These are phyloP conservation scores for Solanum arcanum DNA, from an alignment of 257 asterid genomes.

Conservation along the genomic window DNA sequence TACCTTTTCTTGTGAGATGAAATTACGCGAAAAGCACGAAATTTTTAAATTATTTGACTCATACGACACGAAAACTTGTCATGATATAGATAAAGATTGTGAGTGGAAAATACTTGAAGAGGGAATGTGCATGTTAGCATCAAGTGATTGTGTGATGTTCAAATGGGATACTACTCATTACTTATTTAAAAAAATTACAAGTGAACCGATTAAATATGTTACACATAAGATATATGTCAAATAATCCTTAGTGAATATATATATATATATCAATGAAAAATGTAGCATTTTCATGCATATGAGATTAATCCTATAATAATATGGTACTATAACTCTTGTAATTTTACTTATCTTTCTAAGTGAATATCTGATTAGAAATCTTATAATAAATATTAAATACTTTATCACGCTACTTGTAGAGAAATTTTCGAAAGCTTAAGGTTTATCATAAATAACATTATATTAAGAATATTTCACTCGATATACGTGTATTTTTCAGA, in stretches of 20 bases:
- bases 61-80: neutral
- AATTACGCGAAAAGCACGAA: neutral
- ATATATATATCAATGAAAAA: neutral
- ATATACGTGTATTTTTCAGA: too few relatives aligned
- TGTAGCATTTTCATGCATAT: neutral
- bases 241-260: neutral
- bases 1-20: neutral
- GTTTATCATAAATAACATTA: accelerated
- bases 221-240: neutral
- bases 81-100: neutral
- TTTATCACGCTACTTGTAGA: neutral
- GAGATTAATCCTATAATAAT: neutral
- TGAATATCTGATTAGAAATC: neutral
- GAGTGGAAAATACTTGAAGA: neutral
- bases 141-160: neutral
- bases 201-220: neutral
- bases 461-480: too few relatives aligned
- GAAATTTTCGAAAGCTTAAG: neutral
- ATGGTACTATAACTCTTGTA: neutral
- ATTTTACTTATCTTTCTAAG: neutral
- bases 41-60: neutral
- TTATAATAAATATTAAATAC: too few relatives aligned
- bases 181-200: neutral
- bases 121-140: neutral
- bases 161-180: neutral